These are phyloP conservation scores for Pulveroboletus ravenelii DNA, from an alignment of 768 basidiomycete genomes.

Conservation along the genomic window DNA sequence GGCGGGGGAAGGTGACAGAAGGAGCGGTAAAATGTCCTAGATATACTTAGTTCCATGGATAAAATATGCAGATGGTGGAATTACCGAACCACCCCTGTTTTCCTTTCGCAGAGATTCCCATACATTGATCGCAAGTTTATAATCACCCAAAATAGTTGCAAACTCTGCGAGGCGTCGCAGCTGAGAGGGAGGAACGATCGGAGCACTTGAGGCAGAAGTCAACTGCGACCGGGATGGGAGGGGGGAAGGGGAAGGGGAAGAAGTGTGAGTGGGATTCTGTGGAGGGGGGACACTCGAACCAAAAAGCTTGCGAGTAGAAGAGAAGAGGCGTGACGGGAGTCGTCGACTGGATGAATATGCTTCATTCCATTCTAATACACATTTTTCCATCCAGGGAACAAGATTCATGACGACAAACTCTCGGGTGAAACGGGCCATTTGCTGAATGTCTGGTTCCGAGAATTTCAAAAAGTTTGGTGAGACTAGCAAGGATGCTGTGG, in stretches of 20 bases:
- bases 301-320: conserved; percentile 79
- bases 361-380: conserved; percentile 93
- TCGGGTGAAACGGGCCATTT: conserved; percentile 71
- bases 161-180: conserved; percentile 93
- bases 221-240: conserved; percentile 34
- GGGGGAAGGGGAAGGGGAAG: conserved; percentile 37
- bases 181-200: conserved; percentile 50
- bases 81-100: conserved; percentile 79
- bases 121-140: conserved; percentile 71
- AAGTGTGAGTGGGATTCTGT: conserved; percentile 34
- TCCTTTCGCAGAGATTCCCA: conserved; percentile 91
- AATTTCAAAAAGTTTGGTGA: conserved; percentile 42
- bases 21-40: conserved; percentile 78
- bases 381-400: conserved; percentile 95
- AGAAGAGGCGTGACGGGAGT: conserved; percentile 80
- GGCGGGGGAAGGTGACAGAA: conserved; percentile 63
- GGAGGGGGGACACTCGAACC: conserved; percentile 55
- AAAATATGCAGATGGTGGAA: background rate
- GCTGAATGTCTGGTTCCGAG: conserved; percentile 68
- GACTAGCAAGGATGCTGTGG: background rate
- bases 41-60: conserved; percentile 7
- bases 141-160: conserved; percentile 87
- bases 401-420: conserved; percentile 89
- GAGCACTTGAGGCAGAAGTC: conserved; percentile 11
- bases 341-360: conserved; percentile 71